Evolutionary conservation across 2,329 filamentous ascomycete species (phyloP), one percentile per base, ranked within the genome.

Genomic region (Diaporthe velutina): DNA sequence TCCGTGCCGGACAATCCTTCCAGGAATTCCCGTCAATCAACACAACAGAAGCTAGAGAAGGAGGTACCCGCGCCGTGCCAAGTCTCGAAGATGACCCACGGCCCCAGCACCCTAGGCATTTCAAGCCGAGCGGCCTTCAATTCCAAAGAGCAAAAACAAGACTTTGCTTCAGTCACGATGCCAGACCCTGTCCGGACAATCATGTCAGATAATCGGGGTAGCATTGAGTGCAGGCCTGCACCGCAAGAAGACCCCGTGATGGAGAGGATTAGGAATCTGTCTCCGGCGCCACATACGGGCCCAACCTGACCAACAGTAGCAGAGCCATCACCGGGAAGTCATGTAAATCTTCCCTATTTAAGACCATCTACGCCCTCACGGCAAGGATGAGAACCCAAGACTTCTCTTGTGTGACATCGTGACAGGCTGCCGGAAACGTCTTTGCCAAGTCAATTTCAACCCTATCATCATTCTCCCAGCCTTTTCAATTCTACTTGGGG

Each of bases 21-120:
- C 9, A 54, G 48, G 17, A 68, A 68, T 40, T 68, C 48, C 64
- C 64, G 33, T 68, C 64, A 68, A 68, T 52, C 64, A 68, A 52
- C 48, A 54, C 64, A 28, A 54, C 45, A 30, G 48, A 40, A n/a
- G 48, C 30, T 54, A 38, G n/a, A 38, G 25, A 67, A 54, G 64
- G 64, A 68, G 64, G 45, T 12, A 12, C 45, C 33, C 8, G 30
- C 28, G 40, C 64, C 64, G 45, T 68, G 64, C 64, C 64, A 54
- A 68, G 64, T 5, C 33, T 38, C 45, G 22, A 54, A 54, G 33
- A 35, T 68, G 64, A 54, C 45, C 64, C 64, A 68, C 48, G 33
- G 64, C 64, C 48, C 61, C 64, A 38, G 48, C 33, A 40, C 30
- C 64, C 64, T 54, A 25, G 48, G 48, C 45, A 68, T 40, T 52